phyloP scores from a whole-genome alignment of 2,329 filamentous ascomycete species.

The Xenoacremonium recifei region DNA sequence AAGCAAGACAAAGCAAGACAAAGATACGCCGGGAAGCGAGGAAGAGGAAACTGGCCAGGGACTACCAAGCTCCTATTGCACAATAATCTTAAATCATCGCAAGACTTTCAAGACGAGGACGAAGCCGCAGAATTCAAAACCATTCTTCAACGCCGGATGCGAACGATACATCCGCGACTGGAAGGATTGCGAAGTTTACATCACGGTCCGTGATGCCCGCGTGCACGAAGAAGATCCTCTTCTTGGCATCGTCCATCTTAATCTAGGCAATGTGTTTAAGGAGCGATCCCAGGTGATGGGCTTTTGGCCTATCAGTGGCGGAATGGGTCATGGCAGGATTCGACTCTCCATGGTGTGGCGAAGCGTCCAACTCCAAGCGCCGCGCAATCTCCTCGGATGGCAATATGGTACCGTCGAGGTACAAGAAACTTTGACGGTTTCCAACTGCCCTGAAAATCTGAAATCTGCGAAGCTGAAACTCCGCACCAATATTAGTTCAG shows the following conservation, averaged over 20 bases:
- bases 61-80: conserved; percentile 70
- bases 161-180: conserved; percentile 72
- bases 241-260: conserved; percentile 68
- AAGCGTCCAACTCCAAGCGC: conserved; percentile 62
- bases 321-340: conserved; percentile 68
- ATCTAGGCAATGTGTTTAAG: conserved; percentile 59
- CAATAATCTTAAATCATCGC: conserved; percentile 70
- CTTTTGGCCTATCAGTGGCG: conserved; percentile 66
- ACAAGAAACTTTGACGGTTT: conserved; percentile 44
- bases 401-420: conserved; percentile 70
- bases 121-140: conserved; percentile 75
- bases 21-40: conserved; percentile 46
- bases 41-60: conserved; percentile 63
- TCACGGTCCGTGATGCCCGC: conserved; percentile 65
- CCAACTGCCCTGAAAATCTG: conserved; percentile 47
- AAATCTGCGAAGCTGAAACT: conserved; percentile 56
- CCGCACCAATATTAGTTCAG: conserved; percentile 54
- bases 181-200: conserved; percentile 63
- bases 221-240: conserved; percentile 69
- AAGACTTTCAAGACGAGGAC: conserved; percentile 69
- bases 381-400: conserved; percentile 62
- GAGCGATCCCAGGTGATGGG: conserved; percentile 64
- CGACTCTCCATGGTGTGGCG: conserved; percentile 73
- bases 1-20: conserved; percentile 52
- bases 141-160: conserved; percentile 75